These are phyloP conservation scores for Sordariomycetes sp. DNA, from an alignment of 2,329 filamentous ascomycete genomes.

Conservation along the genomic window DNA sequence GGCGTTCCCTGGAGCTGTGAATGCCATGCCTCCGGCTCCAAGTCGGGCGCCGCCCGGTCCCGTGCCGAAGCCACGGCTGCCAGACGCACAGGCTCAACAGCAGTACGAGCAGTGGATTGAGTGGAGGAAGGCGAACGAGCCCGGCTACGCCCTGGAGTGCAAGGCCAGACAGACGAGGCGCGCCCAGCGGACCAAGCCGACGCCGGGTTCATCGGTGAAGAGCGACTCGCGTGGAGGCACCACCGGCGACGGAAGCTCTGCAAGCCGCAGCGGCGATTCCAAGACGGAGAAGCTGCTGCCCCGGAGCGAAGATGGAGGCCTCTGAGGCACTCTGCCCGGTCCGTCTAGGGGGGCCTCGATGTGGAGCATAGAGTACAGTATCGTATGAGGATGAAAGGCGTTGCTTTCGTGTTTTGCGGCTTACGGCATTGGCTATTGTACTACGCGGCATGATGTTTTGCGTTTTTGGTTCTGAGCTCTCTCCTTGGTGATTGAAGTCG, in stretches of 20 bases:
- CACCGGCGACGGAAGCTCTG: not conserved
- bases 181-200: constrained; percentile 6
- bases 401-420: not conserved
- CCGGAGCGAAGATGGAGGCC: not conserved
- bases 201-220: not conserved
- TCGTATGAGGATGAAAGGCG: not conserved
- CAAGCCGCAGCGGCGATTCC: not conserved
- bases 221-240: not conserved
- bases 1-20: not conserved
- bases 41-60: constrained; percentile 1
- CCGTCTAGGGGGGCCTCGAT: not conserved
- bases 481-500: not conserved
- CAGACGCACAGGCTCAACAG: constrained; percentile 29
- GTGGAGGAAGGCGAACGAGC: constrained; percentile 35
- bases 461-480: not conserved
- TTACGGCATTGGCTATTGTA: not conserved
- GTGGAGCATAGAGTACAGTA: not conserved
- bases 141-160: constrained; percentile 34
- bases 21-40: not conserved
- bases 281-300: not conserved
- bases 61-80: constrained; percentile 22
- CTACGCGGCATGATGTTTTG: not conserved
- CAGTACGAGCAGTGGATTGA: constrained; percentile 37
- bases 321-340: not conserved
- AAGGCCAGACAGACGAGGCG: constrained; percentile 30